phyloP scores from a whole-genome alignment of 1,284 basidiomycete genomes.

The Megacollybia platyphylla region DNA sequence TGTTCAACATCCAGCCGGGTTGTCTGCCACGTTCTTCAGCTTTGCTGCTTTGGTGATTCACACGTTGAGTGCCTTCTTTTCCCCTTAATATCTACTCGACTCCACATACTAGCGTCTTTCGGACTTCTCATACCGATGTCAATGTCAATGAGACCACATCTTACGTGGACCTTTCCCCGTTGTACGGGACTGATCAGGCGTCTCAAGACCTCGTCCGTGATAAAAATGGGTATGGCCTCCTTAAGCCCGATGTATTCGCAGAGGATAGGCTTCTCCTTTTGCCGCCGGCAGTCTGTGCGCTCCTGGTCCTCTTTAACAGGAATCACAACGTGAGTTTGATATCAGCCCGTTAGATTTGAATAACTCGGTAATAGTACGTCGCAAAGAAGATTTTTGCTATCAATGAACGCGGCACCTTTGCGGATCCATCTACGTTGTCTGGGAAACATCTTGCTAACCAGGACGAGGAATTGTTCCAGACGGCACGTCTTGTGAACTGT shows the following conservation, averaged over 20 bases:
- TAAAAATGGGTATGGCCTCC: conserved; percentile 45
- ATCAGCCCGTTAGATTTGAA: conserved; percentile 2
- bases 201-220: conserved; percentile 49
- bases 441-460: conserved; percentile 33
- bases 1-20: conserved; percentile 61
- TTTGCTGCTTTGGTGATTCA: conserved; percentile 79
- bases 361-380: conserved; percentile 44
- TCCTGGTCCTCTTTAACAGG: conserved; percentile 70
- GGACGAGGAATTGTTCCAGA: conserved; percentile 77
- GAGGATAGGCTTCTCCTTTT: conserved; percentile 64
- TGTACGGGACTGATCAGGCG: conserved; percentile 63
- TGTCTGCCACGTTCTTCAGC: conserved; percentile 70
- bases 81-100: not conserved
- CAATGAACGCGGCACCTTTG: conserved; percentile 57
- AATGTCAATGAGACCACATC: conserved; percentile 78
- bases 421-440: conserved; percentile 33
- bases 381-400: conserved; percentile 66
- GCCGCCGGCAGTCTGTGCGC: conserved; percentile 61
- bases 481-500: conserved; percentile 64
- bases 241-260: conserved; percentile 63
- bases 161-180: conserved; percentile 74
- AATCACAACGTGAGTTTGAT: conserved; percentile 66
- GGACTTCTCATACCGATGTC: conserved; percentile 50
- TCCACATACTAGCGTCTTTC: conserved; percentile 33
- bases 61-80: conserved; percentile 21